Evolutionary conservation across 2,329 filamentous ascomycete species (phyloP), one percentile per base, ranked within the genome.

Genomic region (Zasmidium citrigriseum): DNA sequence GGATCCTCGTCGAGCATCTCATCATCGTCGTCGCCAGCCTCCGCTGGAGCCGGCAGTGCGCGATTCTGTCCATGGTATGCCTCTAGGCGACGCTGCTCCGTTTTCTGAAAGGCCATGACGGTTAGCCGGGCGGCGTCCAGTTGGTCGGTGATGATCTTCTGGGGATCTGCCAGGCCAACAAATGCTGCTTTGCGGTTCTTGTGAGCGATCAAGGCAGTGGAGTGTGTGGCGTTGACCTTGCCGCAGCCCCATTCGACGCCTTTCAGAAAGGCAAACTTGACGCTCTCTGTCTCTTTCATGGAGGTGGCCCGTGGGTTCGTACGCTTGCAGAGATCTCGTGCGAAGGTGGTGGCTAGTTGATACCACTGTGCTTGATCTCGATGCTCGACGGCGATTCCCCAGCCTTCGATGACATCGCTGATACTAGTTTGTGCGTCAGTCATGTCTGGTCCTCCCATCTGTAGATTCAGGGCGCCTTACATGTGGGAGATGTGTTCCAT

Each of bases 1-100:
- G n/a, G n/a, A 21, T 44, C 53, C 88, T 88, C 85, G 78, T 82
- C 41, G 84, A 85, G 54, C 75, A 81, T 61, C 71, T 86, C 60
- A 77, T 81, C 46, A 81, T 86, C 64, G 85, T 83, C 38, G 73
- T 82, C 45, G 85, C 85, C 57, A 57, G 85, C 84, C 55, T 83
- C 83, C 41, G 83, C 83, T 14, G 86, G 12, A 4, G 34, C 34
- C 4, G 14, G 7, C 4, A 41, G 34, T 16, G 16, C 4, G 4
- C 12, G 34, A 4, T 16, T 41, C 34, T 41, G 34, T n/a, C 18
- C 7, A 46, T 56, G 54, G 12, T 56, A 44, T 21, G 10, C 14
- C 3, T 51, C 18, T 4, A 52, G 55, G 7, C 55, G 24, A 3
- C 16, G 7, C 18, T 29, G 44, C 23, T 53, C 45, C 23, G 16